phyloP scores from a whole-genome alignment of 2,329 filamentous ascomycete species.

The Pestalotiopsis sp. region DNA sequence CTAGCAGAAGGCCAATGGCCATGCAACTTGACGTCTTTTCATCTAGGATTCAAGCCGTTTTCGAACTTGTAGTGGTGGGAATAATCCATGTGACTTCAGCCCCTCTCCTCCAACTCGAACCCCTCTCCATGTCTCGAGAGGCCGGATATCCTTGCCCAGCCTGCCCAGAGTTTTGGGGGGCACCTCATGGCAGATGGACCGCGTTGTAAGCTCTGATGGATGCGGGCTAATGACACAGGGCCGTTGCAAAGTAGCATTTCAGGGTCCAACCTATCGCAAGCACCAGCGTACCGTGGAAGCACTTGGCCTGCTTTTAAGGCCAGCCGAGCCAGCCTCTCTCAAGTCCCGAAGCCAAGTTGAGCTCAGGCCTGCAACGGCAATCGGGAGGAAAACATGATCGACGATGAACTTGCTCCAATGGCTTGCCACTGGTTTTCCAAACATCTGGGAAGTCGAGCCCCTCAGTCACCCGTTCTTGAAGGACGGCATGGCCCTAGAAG shows the following conservation, averaged over 20 bases:
- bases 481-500: neutral
- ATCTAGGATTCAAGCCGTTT: neutral
- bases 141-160: neutral
- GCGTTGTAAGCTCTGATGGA: neutral
- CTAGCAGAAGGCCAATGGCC: neutral
- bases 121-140: constrained; percentile 3
- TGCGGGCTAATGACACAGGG: neutral
- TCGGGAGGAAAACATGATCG: neutral
- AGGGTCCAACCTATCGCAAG: constrained; percentile 3
- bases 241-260: neutral
- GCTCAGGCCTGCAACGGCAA: neutral
- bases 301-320: constrained; percentile 1
- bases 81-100: constrained; percentile 8
- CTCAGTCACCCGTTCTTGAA: neutral
- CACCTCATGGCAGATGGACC: neutral
- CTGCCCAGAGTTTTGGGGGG: neutral
- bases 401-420: neutral
- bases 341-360: neutral
- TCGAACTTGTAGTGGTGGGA: neutral
- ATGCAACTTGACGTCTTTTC: neutral
- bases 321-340: neutral
- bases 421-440: neutral
- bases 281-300: neutral
- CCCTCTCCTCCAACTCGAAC: neutral
- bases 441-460: neutral